These are phyloP conservation scores for Begonia fuchsioides DNA, from an alignment of 306 rosid genomes.

Conservation along the genomic window DNA sequence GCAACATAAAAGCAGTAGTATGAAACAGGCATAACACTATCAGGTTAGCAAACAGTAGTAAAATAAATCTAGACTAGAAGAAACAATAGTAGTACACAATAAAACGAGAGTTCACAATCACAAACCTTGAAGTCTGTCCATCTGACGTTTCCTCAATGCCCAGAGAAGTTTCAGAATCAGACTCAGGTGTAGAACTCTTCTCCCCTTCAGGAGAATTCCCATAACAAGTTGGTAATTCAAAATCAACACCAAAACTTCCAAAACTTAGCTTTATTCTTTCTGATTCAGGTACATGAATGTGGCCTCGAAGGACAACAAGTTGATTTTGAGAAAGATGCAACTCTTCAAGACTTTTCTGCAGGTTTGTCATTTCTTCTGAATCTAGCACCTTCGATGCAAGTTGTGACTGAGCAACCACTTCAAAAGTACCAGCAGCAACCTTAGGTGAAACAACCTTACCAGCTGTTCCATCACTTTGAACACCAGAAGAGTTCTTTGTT, in stretches of 20 bases:
- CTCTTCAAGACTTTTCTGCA: constrained; percentile 66
- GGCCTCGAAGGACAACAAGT: constrained; percentile 80
- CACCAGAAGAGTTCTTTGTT: constrained; percentile 27
- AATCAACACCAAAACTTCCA: constrained; percentile 81
- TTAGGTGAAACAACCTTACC: constrained; percentile 24
- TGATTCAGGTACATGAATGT: constrained; percentile 86
- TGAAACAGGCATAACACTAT: too few relatives aligned
- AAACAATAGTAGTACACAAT: too few relatives aligned
- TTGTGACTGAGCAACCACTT: constrained; percentile 23
- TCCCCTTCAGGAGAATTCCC: constrained; percentile 45
- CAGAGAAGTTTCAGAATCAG: constrained; percentile 45
- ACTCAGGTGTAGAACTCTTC: constrained; percentile 49
- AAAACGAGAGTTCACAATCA: constrained; percentile 4
- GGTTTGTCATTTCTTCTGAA: constrained; percentile 45
- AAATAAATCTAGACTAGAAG: too few relatives aligned
- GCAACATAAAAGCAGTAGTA: too few relatives aligned
- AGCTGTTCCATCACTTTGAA: constrained; percentile 47
- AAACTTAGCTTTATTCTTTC: constrained; percentile 80
- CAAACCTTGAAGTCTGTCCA: constrained; percentile 62
- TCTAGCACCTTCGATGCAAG: constrained; percentile 40
- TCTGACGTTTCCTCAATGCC: constrained; percentile 51
- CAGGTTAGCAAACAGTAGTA: too few relatives aligned
- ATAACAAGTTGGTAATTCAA: constrained; percentile 36
- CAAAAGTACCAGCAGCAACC: constrained; percentile 26
- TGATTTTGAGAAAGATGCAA: constrained; percentile 59